Evolutionary conservation across 2,329 filamentous ascomycete genomes (phyloP).

Genomic region (Penicillium sp.): DNA sequence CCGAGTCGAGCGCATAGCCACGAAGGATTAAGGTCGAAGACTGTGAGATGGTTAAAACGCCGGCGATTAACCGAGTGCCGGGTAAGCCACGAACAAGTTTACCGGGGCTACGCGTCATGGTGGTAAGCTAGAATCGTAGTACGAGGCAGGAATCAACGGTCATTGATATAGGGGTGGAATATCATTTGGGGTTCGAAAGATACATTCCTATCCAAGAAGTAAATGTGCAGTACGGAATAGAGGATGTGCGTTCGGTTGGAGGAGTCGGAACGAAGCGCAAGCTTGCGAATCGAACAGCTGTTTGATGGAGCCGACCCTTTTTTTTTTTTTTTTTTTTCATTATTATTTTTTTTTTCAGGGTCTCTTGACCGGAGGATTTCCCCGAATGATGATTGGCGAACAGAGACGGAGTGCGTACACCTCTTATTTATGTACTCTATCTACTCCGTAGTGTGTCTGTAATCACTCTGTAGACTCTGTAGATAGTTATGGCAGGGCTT

Average conservation of each 20-base stretch:
- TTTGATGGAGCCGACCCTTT: slow-evolving; percentile 6
- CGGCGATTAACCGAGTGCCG: background rate
- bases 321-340: background rate
- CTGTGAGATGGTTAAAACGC: slow-evolving; percentile 10
- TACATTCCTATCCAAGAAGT: background rate
- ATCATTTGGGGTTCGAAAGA: background rate
- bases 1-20: background rate
- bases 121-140: background rate
- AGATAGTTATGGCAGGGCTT: too few species aligned
- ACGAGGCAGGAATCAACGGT: background rate
- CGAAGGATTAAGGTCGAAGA: slow-evolving; percentile 1
- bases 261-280: slow-evolving; percentile 8
- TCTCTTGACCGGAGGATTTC: slow-evolving; percentile 11
- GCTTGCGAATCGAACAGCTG: slow-evolving; percentile 10
- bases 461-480: background rate
- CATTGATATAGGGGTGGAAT: background rate
- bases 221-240: background rate
- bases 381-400: slow-evolving; percentile 7
- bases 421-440: background rate
- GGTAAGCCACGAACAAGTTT: background rate
- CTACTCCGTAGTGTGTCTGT: background rate
- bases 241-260: slow-evolving; percentile 2
- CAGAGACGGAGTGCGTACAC: slow-evolving; percentile 2
- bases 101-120: background rate
- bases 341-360: slow-evolving; percentile 1